A percentile compares a stretch with the other conserved stretches of the same genome.
Evolutionary conservation across 805 yeast genomes (phyloP).

Genomic region (Kazachstania africana): DNA sequence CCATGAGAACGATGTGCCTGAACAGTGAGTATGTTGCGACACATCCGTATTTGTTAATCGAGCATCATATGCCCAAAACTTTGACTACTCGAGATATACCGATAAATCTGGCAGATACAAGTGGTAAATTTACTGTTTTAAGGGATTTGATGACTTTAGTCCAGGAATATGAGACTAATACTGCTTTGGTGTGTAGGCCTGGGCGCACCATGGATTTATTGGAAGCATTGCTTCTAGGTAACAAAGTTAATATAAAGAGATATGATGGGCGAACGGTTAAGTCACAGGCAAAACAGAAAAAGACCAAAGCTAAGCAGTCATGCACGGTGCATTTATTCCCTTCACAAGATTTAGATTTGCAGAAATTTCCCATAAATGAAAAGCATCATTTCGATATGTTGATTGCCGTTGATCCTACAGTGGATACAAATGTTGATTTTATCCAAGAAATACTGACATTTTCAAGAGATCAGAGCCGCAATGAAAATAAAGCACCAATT

Average conservation of each 20-base stretch:
- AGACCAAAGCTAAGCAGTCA: slow-evolving; percentile 14
- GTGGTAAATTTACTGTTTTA: slow-evolving; percentile 73
- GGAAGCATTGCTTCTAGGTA: slow-evolving; percentile 60
- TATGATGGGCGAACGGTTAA: slow-evolving; percentile 54
- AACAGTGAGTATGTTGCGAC: slow-evolving; percentile 74
- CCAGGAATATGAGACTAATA: slow-evolving; percentile 33
- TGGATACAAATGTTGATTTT: slow-evolving; percentile 30
- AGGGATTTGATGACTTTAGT: slow-evolving; percentile 50
- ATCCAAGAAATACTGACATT: slow-evolving; percentile 23
- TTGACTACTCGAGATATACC: slow-evolving; percentile 63
- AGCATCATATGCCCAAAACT: slow-evolving; percentile 77
- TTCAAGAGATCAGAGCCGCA: slow-evolving; percentile 18
- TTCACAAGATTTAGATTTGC: slow-evolving; percentile 17
- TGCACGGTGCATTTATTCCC: slow-evolving; percentile 37
- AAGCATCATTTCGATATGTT: slow-evolving; percentile 40
- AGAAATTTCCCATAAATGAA: slow-evolving; percentile 12
- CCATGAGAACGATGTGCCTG: slow-evolving; percentile 59
- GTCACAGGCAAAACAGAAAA: slow-evolving; percentile 28
- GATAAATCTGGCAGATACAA: slow-evolving; percentile 55
- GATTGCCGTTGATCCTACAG: slow-evolving; percentile 52
- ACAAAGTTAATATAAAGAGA: slow-evolving; percentile 42
- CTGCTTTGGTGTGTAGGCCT: slow-evolving; percentile 62
- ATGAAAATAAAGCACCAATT: slow-evolving; percentile 36
- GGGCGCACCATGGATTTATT: slow-evolving; percentile 60
- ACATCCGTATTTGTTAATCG: slow-evolving; percentile 79